Conservation (phyloP, 208 protist species). For the Angomonas ambiguus region DNA sequence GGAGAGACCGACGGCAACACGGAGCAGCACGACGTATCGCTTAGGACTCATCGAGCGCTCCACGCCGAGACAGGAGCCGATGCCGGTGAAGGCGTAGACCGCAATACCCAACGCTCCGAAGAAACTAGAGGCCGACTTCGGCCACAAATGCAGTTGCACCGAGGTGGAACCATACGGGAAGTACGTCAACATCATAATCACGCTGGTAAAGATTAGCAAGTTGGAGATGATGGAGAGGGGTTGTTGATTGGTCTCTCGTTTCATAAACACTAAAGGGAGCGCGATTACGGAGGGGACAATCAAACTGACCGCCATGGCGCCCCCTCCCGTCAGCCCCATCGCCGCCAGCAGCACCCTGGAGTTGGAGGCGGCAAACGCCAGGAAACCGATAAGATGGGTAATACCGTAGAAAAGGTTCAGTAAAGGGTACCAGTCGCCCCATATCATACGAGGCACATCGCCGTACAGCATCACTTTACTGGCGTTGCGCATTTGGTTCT, state of each 20-base stretch:
- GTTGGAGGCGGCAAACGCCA: slow-evolving; percentile 51
- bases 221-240: slow-evolving; percentile 43
- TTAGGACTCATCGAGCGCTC: slow-evolving; percentile 38
- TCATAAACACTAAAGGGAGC: slow-evolving; percentile 51
- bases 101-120: slow-evolving; percentile 46
- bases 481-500: slow-evolving; percentile 44
- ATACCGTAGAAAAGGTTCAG: slow-evolving; percentile 54
- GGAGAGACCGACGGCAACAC: slow-evolving; percentile 23
- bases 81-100: slow-evolving; percentile 56
- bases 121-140: slow-evolving; percentile 29
- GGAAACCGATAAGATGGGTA: slow-evolving; percentile 45
- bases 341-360: slow-evolving; percentile 31
- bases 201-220: slow-evolving; percentile 29
- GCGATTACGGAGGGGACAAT: slow-evolving; percentile 39
- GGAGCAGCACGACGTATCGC: slow-evolving; percentile 34
- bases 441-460: slow-evolving; percentile 35
- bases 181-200: slow-evolving; percentile 40
- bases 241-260: slow-evolving; percentile 32
- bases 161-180: slow-evolving; percentile 33
- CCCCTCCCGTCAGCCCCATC: slow-evolving; percentile 38
- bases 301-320: slow-evolving; percentile 29
- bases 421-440: slow-evolving; percentile 39
- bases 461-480: slow-evolving; percentile 44
- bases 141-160: slow-evolving; percentile 27
- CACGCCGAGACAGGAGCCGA: slow-evolving; percentile 33